Evolutionary conservation across 176 grass and related monocot genomes (phyloP), one percentile per base, ranked within the genome.

Genomic region (Oryza nivara): DNA sequence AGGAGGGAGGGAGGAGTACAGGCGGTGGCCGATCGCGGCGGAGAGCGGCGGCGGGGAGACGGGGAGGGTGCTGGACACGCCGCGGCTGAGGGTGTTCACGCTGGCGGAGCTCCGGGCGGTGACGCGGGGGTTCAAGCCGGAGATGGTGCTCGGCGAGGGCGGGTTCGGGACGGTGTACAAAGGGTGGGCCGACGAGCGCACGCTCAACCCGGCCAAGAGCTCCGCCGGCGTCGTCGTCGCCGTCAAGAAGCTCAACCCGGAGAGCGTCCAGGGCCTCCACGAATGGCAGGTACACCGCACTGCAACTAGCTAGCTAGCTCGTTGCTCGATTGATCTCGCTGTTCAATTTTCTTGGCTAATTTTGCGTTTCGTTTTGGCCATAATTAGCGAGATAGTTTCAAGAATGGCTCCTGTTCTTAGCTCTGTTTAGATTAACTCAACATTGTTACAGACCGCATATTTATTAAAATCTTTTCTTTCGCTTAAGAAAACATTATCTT

Each of bases 181-280:
- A 83, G 94, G 94, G 0, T 93, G 91, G 91, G 87, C 89, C 36
- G 89, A 96, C 73, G 94, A 93, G 84, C 88, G 86, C 73, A 90
- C 79, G 20, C 88, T 92, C 65, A 92, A 84, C 80, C 94, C 89
- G 7, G 38, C 91, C 76, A 97, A 90, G 78, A 93, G 71, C 79
- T 66, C 32, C 76, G 17, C 83, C 38, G 94, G 91, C 19, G 61
- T 93, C 84, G 71, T 93, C 71, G 91, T 97, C 76, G 94, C 94
- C 14, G 91, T 97, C 76, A 97, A 97, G 87, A 97, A 91, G 91
- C 83, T 97, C 86, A 97, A 92, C 66, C 78, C 60, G 13, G 94
- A 97, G 89, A 92, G 94, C 89, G 22, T 97, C 19, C 91, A 93
- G 78, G 91, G 94, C 4, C 84, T 93, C 9, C 84, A 92, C 78